These are phyloP conservation scores for Yarrowia deformans DNA, from an alignment of 805 yeast species.

Conservation along the genomic window DNA sequence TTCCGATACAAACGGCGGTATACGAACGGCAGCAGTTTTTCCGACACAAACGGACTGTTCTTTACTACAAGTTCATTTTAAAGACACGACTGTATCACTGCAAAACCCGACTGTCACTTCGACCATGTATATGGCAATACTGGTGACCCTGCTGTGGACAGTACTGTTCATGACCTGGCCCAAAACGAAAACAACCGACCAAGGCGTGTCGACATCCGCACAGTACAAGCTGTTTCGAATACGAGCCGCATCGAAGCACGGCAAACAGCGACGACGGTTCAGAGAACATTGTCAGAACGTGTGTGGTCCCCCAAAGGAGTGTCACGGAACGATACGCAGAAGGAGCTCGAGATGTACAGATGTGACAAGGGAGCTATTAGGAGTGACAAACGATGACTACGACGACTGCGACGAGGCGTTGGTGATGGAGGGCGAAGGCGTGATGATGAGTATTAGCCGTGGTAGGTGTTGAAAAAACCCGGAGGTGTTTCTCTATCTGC, in stretches of 20 bases:
- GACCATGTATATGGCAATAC: constrained; percentile 6
- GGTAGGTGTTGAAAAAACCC: too few relatives aligned
- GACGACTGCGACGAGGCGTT: too few relatives aligned
- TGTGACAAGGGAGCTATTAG: not conserved
- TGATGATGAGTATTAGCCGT: too few relatives aligned
- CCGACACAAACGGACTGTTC: too few relatives aligned
- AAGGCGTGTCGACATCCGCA: not conserved
- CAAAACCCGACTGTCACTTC: too few relatives aligned
- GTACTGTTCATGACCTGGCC: constrained; percentile 18
- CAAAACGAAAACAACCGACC: not conserved
- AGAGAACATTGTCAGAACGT: constrained; percentile 23
- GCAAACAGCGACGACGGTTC: constrained; percentile 9
- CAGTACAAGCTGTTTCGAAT: constrained; percentile 21
- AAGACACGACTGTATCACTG: too few relatives aligned
- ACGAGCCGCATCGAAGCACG: not conserved
- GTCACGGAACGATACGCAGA: not conserved
- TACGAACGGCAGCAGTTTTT: too few relatives aligned
- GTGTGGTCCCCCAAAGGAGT: not conserved
- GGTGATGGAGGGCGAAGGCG: too few relatives aligned
- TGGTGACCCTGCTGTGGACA: not conserved
- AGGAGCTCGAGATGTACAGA: constrained; percentile 14
- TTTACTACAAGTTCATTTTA: too few relatives aligned
- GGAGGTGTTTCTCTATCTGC: too few relatives aligned
- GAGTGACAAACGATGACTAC: too few relatives aligned
- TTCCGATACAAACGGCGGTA: too few relatives aligned